Conservation (phyloP, 257 asterid genomes). For the Vinca minor region DNA sequence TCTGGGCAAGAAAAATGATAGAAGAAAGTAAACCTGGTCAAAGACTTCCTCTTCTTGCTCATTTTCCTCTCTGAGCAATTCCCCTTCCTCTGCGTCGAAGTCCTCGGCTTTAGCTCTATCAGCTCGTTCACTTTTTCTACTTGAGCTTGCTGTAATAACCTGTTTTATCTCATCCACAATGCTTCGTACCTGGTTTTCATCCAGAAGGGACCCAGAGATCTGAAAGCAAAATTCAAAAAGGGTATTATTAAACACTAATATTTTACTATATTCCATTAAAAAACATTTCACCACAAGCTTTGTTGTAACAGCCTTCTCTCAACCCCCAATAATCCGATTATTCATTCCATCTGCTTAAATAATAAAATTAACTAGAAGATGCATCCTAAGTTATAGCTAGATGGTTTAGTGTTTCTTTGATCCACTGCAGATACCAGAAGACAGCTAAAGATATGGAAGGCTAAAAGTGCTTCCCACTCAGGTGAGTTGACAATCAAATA, state of each 20-base stretch:
- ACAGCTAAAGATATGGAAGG: background rate
- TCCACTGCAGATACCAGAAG: background rate
- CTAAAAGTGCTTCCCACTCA: background rate
- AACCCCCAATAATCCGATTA: background rate
- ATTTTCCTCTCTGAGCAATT: slow-evolving; percentile 85
- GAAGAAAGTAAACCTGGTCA: slow-evolving; percentile 65
- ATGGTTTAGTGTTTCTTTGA: background rate
- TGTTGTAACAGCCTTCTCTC: too few species aligned
- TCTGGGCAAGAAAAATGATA: background rate
- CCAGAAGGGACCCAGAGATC: slow-evolving; percentile 81
- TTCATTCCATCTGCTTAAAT: background rate
- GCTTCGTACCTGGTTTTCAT: slow-evolving; percentile 87
- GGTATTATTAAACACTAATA: slow-evolving; percentile 9
- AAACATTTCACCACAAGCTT: background rate
- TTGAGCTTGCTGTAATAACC: slow-evolving; percentile 88
- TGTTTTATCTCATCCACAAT: slow-evolving; percentile 85
- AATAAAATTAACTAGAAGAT: background rate
- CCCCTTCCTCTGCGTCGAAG: slow-evolving; percentile 97
- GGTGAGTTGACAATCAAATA: background rate
- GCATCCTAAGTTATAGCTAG: background rate
- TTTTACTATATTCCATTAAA: background rate
- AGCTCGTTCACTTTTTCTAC: slow-evolving; percentile 72
- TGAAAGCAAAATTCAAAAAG: slow-evolving; percentile 26
- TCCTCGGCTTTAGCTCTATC: slow-evolving; percentile 97
- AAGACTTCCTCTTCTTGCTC: slow-evolving; percentile 99